Percentiles rank a stretch among this genome's conserved stretches.
Conservation (phyloP, 73 alveolate genomes). For the Symbiodinium pilosum region DNA sequence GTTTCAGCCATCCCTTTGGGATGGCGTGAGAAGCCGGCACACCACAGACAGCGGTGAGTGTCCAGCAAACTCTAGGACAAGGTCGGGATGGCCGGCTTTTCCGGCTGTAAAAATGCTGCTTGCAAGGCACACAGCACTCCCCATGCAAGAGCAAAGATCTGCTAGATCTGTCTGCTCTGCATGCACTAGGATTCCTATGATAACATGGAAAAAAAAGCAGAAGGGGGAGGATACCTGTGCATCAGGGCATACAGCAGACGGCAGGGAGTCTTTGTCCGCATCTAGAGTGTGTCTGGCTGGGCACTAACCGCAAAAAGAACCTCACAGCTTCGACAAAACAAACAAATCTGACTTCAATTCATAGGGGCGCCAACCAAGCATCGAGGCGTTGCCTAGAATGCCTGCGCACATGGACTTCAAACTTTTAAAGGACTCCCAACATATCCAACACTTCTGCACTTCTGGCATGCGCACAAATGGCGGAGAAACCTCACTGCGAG, state of each 20-base stretch:
- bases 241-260: not conserved
- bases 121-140: not conserved
- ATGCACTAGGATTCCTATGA: no score
- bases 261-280: constrained; percentile 20
- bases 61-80: constrained; percentile 12
- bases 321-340: not conserved
- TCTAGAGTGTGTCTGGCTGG: constrained; percentile 4
- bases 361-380: not conserved
- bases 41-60: not conserved
- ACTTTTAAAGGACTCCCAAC: not conserved
- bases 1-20: constrained; percentile 50
- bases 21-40: constrained; percentile 2
- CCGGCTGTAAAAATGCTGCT: not conserved
- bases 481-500: constrained; percentile 10
- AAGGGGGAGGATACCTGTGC: not conserved
- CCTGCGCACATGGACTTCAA: not conserved
- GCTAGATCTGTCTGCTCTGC: no score
- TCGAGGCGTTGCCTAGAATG: not conserved
- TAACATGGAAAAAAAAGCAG: no score
- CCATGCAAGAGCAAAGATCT: not conserved
- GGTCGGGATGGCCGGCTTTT: constrained; percentile 8
- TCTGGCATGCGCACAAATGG: not conserved
- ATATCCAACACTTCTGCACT: not conserved
- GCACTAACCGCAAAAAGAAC: not conserved
- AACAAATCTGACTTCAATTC: no score